Conservation (phyloP, 2,329 filamentous ascomycete species). For the Teratosphaeria zuluensis region DNA sequence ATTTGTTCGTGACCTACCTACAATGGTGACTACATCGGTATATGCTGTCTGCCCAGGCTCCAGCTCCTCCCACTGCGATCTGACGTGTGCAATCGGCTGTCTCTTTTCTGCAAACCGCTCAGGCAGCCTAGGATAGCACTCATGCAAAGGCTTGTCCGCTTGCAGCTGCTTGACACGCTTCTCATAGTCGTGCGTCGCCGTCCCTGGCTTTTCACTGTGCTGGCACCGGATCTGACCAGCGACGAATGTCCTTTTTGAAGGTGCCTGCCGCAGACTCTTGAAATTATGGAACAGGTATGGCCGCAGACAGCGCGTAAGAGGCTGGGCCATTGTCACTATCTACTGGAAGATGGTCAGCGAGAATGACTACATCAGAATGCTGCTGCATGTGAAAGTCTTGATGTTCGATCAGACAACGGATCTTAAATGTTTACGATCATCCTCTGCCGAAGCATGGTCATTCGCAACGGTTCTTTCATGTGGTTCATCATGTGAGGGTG, state of each 20-base stretch:
- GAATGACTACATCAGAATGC: neutral
- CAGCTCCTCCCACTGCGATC: conserved; percentile 22
- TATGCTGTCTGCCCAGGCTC: conserved; percentile 10
- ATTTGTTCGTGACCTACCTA: conserved; percentile 2
- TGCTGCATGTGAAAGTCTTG: neutral
- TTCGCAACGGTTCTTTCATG: conserved; percentile 57
- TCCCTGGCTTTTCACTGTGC: conserved; percentile 4
- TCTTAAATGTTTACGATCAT: conserved; percentile 38
- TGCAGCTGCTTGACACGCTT: conserved; percentile 47
- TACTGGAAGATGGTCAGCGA: neutral
- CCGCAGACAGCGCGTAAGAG: conserved; percentile 44
- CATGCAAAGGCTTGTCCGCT: conserved; percentile 22
- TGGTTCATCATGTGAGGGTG: neutral
- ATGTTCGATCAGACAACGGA: neutral
- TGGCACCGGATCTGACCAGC: conserved; percentile 31
- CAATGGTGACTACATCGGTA: neutral
- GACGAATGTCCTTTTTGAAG: conserved; percentile 26
- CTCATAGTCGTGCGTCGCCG: conserved; percentile 31
- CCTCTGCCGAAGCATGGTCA: conserved; percentile 39
- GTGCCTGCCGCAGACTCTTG: conserved; percentile 26
- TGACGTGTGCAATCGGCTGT: conserved; percentile 8
- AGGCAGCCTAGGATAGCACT: conserved; percentile 46
- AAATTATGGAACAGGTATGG: conserved; percentile 43
- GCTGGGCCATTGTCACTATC: conserved; percentile 10
- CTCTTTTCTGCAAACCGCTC: conserved; percentile 11